Percentiles rank a stretch among this genome's conserved stretches.
phyloP scores from a whole-genome alignment of 768 basidiomycete species.

The Calocybe indica region DNA sequence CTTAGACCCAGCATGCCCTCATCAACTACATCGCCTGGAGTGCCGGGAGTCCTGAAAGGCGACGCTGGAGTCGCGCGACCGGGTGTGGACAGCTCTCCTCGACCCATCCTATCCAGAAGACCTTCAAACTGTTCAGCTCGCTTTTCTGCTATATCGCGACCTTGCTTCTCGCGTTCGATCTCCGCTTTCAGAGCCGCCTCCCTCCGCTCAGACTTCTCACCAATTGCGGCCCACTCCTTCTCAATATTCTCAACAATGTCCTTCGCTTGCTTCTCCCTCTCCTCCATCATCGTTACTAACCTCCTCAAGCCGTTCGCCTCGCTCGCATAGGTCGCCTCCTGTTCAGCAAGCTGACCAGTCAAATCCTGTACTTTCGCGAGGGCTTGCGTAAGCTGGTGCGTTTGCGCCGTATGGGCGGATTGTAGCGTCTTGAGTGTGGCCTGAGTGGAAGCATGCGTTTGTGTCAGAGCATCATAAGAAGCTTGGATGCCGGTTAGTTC shows the following conservation, averaged over 20 bases:
- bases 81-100: constrained; percentile 64
- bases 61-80: constrained; percentile 42
- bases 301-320: constrained; percentile 73
- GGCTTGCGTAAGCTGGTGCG: constrained; percentile 72
- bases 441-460: constrained; percentile 61
- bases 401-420: constrained; percentile 62
- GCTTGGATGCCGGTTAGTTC: constrained; percentile 74
- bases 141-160: constrained; percentile 68
- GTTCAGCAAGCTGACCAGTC: constrained; percentile 74
- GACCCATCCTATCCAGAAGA: constrained; percentile 65
- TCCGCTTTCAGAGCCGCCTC: constrained; percentile 66
- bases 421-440: constrained; percentile 70
- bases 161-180: constrained; percentile 62
- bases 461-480: constrained; percentile 65
- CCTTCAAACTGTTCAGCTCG: constrained; percentile 65
- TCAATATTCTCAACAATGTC: constrained; percentile 79
- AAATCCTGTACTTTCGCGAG: constrained; percentile 71
- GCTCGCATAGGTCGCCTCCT: constrained; percentile 74
- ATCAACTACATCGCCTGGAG: constrained; percentile 30
- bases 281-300: constrained; percentile 81
- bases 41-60: constrained; percentile 34
- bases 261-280: constrained; percentile 81
- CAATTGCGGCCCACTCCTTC: constrained; percentile 71
- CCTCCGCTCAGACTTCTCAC: constrained; percentile 60
- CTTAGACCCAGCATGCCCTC: constrained; percentile 68